Base-by-base conservation (phyloP, 2,329 filamentous ascomycete genomes). In the Bisporella sp. region DNA sequence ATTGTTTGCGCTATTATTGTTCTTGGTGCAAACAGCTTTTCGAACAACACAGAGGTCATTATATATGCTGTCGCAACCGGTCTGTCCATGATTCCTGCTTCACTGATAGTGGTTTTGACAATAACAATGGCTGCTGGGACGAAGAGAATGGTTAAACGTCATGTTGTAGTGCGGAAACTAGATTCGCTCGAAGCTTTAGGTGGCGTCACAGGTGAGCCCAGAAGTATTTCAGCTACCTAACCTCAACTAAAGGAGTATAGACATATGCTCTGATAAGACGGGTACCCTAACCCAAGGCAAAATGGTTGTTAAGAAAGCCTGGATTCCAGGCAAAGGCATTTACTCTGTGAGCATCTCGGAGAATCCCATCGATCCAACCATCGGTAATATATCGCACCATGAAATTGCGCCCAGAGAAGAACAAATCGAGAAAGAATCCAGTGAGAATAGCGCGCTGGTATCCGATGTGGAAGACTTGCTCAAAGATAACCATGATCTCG, bases 191-290 rank as follows among this genome's bases (percentile, higher is more conserved):
- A 80, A 59, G 76, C 77, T 4, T 66, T 80, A 7, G 78, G 78
- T 29, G 77, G 72, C 41, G 77, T 81, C 31, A 79, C 76, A 32
- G 73, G 77, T 60, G 76, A 78, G 56, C 78, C n/a, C 3, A 8
- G 13, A 31, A 8, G 5, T 31, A 29, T 13, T 31, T 21, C 40
- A 31, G 30, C 40, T 37, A 12, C 28, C 3, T 31, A 5, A 31
- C 21, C 31, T 81, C 76, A 5, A 63, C 74, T 31, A 73, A 71
- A 42, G 46, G 49, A 33, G 8, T 39, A 13, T 30, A 57, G 54
- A 31, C 70, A 82, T 90, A 44, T 88, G 85, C 64, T 87, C 84
- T 0, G 85, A 89, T 64, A 89, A 89, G 70, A 89, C 85, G 0
- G 85, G 86, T 4, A 86, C 82, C 0, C 68, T 87, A 49, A 86